Evolutionary conservation across 2,329 filamentous ascomycete species (phyloP), one percentile per base, ranked within the genome.

Genomic region (Keithomyces neogunnii): DNA sequence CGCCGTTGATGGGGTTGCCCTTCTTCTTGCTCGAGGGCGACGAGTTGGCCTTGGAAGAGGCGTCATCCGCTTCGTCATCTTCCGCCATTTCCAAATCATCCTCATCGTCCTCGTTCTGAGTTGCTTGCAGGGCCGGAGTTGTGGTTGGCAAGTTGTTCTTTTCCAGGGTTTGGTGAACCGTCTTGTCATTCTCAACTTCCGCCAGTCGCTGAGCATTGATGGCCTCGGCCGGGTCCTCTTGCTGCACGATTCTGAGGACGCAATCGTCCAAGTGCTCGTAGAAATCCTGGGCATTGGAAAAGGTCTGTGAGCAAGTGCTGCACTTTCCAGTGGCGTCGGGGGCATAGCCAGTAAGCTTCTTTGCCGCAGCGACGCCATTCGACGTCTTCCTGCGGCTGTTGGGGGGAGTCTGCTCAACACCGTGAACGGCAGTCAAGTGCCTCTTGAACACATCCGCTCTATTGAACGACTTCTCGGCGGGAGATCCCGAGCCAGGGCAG

Each of bases 401-500:
- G 32, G 90, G 90, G 2, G 90, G 88, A 1, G 88, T 92, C 71
- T 96, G 91, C 71, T 96, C 91, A 36, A 96, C 91, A 29, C 86
- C 87, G 66, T 96, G 91, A 3, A 96, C 88, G 0, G 89, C 86
- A 5, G 89, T 95, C 62, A 96, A 71, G 67, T 96, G 91, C 55
- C 91, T 81, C 78, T 96, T 96, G 79, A 96, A 96, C 55, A 96
- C 90, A 59, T 96, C 91, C 53, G 91, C 90, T 51, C 91, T 83
- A 73, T 96, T 96, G 67, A 96, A 96, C 57, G 88, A 92, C 80
- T 96, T 96, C 71, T 96, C 91, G 1, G 87, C 86, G 6, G 89
- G 81, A 4, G 89, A 92, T 3, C 91, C 91, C 31, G 88, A 89
- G 35, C 89, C 89, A 1, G 90, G 89, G 62, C 91, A 96, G 73